A percentile compares a stretch with the other conserved stretches of the same genome.
phyloP scores from a whole-genome alignment of 805 yeast genomes.

The Metschnikowia colocasiae region DNA sequence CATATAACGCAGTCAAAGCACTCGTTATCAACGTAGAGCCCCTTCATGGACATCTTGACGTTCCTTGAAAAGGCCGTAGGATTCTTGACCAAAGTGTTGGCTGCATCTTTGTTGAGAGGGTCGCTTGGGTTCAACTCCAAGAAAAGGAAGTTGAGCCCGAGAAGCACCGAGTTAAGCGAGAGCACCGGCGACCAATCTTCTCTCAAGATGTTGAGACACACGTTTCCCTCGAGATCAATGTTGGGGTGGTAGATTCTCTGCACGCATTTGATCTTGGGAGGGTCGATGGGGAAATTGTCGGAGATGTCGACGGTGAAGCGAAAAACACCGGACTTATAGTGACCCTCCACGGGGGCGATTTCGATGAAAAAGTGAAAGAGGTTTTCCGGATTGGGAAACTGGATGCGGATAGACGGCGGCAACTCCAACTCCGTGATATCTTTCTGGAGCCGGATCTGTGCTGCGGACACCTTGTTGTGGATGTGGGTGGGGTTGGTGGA shows the following conservation, averaged over 20 bases:
- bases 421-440: constrained; percentile 68
- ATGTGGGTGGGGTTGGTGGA: constrained; percentile 2
- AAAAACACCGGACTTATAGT: constrained; percentile 67
- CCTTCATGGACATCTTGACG: constrained; percentile 66
- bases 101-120: constrained; percentile 91
- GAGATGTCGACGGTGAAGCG: constrained; percentile 61
- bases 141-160: constrained; percentile 82
- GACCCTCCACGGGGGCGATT: constrained; percentile 69
- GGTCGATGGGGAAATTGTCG: constrained; percentile 82
- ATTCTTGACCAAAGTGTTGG: constrained; percentile 45
- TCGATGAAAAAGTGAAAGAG: constrained; percentile 58
- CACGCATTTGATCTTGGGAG: constrained; percentile 77
- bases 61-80: constrained; percentile 46
- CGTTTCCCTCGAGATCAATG: constrained; percentile 85
- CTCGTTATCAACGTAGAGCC: constrained; percentile 58
- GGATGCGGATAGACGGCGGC: constrained; percentile 53
- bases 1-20: constrained; percentile 58
- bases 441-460: constrained; percentile 72
- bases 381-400: constrained; percentile 50
- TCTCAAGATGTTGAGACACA: constrained; percentile 84
- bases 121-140: constrained; percentile 89
- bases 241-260: constrained; percentile 88
- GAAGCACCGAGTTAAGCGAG: constrained; percentile 72
- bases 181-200: constrained; percentile 97
- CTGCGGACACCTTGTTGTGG: constrained; percentile 41